Percentiles rank a stretch among this genome's conserved stretches.
Conservation (phyloP, 78 protist species). For the Dictyostelium intermedium region DNA sequence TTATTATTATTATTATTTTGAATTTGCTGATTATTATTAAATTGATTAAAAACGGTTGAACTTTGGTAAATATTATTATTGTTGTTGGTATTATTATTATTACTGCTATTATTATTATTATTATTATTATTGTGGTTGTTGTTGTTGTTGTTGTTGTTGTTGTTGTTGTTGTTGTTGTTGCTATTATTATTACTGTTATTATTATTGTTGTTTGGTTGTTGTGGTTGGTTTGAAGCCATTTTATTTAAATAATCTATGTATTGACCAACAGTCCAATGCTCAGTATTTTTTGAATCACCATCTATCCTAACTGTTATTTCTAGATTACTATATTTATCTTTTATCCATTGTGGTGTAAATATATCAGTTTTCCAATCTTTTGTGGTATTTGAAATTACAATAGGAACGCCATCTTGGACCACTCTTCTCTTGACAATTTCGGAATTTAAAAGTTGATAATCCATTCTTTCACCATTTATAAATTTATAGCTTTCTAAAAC, state of each 20-base stretch:
- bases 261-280: constrained; percentile 46
- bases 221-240: neutral
- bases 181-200: neutral
- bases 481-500: constrained; percentile 11
- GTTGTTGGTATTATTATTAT: neutral
- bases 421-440: constrained; percentile 1
- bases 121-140: neutral
- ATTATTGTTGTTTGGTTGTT: neutral
- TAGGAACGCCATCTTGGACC: constrained; percentile 12
- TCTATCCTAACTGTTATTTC: constrained; percentile 38
- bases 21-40: too few species aligned
- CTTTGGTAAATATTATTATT: neutral
- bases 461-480: constrained; percentile 1
- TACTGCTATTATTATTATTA: neutral
- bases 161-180: neutral
- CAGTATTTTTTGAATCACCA: neutral
- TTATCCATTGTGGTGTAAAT: constrained; percentile 24
- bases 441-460: neutral
- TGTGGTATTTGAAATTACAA: constrained; percentile 18
- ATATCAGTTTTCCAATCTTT: constrained; percentile 11
- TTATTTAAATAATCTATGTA: constrained; percentile 24
- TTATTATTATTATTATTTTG: neutral
- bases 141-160: neutral
- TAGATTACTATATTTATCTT: constrained; percentile 6
- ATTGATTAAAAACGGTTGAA: neutral